Conservation (phyloP, 164 flowering plant species). For the Annona cherimola region DNA sequence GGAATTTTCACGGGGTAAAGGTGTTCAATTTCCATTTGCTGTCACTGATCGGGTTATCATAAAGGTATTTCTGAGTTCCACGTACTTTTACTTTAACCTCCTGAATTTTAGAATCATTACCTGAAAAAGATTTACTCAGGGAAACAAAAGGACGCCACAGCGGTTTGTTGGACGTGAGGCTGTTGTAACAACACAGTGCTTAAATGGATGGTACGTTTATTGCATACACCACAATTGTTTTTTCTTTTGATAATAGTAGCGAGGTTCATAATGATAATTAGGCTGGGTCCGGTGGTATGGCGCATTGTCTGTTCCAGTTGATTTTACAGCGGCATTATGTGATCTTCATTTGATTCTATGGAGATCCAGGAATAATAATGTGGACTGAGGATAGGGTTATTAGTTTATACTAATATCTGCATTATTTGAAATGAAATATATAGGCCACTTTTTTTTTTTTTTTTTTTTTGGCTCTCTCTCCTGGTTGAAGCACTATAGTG, state of each 20-base stretch:
- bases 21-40: conserved; percentile 87
- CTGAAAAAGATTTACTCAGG: conserved; percentile 37
- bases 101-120: not conserved
- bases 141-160: conserved; percentile 90
- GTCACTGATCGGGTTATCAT: conserved; percentile 84
- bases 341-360: too few species aligned
- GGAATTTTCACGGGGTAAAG: conserved; percentile 63
- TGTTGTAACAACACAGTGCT: conserved; percentile 88
- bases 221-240: not conserved
- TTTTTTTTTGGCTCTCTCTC: too few species aligned
- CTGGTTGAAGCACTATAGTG: too few species aligned
- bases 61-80: conserved; percentile 39
- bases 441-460: too few species aligned
- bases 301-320: too few species aligned
- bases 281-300: not conserved
- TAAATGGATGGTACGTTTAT: conserved; percentile 83
- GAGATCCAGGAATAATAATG: too few species aligned
- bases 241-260: not conserved
- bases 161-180: conserved; percentile 97
- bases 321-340: too few species aligned
- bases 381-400: too few species aligned
- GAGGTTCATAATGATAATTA: not conserved
- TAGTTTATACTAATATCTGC: too few species aligned
- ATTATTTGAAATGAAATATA: too few species aligned
- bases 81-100: conserved; percentile 1